Evolutionary conservation across 306 rosid species (phyloP).

Genomic region (Trifolium pratense): DNA sequence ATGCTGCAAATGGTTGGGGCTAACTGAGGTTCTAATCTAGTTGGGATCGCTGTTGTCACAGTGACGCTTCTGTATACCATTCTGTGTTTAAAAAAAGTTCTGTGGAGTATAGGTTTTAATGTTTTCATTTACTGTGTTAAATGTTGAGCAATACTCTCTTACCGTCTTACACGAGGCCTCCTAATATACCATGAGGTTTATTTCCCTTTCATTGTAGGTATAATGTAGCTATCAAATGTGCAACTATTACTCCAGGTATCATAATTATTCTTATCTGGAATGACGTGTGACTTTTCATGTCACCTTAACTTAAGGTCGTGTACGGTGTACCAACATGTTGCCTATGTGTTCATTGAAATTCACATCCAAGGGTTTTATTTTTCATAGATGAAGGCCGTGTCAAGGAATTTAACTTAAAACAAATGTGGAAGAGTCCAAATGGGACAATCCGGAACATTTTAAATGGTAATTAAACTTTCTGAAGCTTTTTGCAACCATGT

Average conservation of each 20-base stretch:
- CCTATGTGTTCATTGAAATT: slow-evolving; percentile 37
- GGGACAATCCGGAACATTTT: slow-evolving; percentile 95
- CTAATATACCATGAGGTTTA: slow-evolving; percentile 13
- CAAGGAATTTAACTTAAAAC: slow-evolving; percentile 80
- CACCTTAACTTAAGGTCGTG: neutral
- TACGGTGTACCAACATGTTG: neutral
- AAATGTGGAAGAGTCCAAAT: slow-evolving; percentile 98
- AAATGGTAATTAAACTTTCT: slow-evolving; percentile 67
- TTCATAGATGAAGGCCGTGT: slow-evolving; percentile 83
- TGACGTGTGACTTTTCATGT: slow-evolving; percentile 7
- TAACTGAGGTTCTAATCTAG: neutral
- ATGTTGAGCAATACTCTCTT: slow-evolving; percentile 5
- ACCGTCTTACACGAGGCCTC: slow-evolving; percentile 13
- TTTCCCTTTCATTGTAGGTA: slow-evolving; percentile 56
- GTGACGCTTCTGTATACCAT: neutral
- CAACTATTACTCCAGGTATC: slow-evolving; percentile 97
- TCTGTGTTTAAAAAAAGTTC: neutral
- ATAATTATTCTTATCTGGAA: slow-evolving; percentile 8
- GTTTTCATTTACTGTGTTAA: slow-evolving; percentile 28
- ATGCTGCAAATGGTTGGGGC: neutral
- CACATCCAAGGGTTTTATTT: slow-evolving; percentile 36
- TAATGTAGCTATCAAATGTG: slow-evolving; percentile 98
- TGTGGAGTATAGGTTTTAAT: slow-evolving; percentile 25
- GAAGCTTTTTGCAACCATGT: slow-evolving; percentile 31
- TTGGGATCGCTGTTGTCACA: neutral